Conservation (phyloP, 2,329 filamentous ascomycete species). For the Talaromyces islandicus region DNA sequence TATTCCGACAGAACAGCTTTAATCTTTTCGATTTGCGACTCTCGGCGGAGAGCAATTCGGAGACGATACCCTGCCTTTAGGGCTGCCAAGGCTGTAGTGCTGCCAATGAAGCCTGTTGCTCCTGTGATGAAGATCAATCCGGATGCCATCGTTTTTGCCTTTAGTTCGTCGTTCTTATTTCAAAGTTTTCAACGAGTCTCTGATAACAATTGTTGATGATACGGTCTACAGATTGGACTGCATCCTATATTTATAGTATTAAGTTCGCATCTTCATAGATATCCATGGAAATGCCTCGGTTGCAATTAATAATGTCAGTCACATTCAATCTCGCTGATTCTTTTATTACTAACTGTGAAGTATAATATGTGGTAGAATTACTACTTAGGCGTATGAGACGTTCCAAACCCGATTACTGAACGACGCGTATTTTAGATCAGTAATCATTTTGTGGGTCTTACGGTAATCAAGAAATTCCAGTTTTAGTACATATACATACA, state of each 20-base stretch:
- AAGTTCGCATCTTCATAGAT: not conserved
- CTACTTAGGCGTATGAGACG: not conserved
- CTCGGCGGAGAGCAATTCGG: slow-evolving; percentile 14
- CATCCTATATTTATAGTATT: not conserved
- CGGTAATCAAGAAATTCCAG: not conserved
- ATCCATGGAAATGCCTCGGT: not conserved
- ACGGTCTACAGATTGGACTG: not conserved
- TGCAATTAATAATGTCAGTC: not conserved
- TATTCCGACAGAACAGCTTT: slow-evolving; percentile 6
- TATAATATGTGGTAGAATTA: not conserved
- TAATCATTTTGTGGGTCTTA: not conserved
- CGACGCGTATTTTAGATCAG: not conserved
- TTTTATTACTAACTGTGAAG: not conserved
- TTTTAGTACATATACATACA: not conserved
- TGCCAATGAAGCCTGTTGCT: slow-evolving; percentile 20
- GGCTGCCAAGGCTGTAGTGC: slow-evolving; percentile 7
- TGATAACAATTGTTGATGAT: not conserved
- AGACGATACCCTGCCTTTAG: slow-evolving; percentile 16
- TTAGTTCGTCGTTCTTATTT: not conserved
- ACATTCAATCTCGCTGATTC: not conserved
- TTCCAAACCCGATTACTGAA: not conserved
- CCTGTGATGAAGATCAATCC: slow-evolving; percentile 18
- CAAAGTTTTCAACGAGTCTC: not conserved
- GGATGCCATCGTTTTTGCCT: not conserved
- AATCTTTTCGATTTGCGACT: slow-evolving; percentile 11